Evolutionary conservation across 1,284 basidiomycete genomes (phyloP), one percentile per base, ranked within the genome.

Genomic region (Cystobasidiaceae sp.): DNA sequence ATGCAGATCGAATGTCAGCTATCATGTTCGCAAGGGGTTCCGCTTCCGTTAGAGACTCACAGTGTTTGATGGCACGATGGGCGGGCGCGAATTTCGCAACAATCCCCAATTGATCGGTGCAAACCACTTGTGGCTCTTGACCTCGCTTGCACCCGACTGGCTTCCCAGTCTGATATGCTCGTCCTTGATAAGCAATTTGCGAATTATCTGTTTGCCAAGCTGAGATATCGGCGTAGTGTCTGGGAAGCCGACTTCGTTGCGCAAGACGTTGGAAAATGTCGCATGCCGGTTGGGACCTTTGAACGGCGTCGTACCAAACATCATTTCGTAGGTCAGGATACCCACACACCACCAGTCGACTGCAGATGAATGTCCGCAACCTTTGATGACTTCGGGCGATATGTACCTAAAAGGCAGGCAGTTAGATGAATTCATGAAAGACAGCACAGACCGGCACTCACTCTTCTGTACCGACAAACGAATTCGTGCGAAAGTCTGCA

Each of bases 71-170:
- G 78, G 78, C 15, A 78, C 72, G 65, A 79, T 93, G 77, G 96
- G 94, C 62, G 94, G 96, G 73, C 86, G 87, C 74, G 86, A 87
- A 79, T 98, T 89, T 71, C 96, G 84, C 75, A 99, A 79, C 69
- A 98, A 81, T 27, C 94, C 96, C 96, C 94, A 99, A 78, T 91
- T 94, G 76, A 96, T 86, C 74, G 89, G 90, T 28, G 82, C 81
- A 80, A 99, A 99, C 96, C 96, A 99, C 77, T 93, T 96, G 83
- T 97, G 93, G 72, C 90, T 88, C 81, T 98, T 99, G 73, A 98
- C 93, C 78, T 99, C 96, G 73, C 90, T 93, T 49, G 96, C 96
- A 41, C 96, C 96, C 68, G 87, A 91, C 77, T 84, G 86, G 77
- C 89, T 91, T 49, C 94, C 94, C 59, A 98, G 78, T 60, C 94